Conservation (phyloP, 176 grass and related monocot genomes). For the Aegilops speltoides region DNA sequence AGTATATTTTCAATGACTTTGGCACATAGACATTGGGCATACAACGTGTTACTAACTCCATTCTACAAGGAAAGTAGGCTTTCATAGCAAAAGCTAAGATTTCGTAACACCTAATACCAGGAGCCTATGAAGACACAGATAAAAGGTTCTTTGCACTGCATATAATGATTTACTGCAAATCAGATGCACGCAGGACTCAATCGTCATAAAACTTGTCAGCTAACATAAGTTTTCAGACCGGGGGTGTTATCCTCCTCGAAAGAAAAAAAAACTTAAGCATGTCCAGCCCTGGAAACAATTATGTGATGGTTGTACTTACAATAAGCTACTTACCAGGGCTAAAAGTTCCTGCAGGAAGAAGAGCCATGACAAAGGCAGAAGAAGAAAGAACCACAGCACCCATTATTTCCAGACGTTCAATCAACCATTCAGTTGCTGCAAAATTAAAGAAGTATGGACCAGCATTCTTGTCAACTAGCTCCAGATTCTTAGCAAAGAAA, state of each 20-base stretch:
- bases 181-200: constrained; percentile 14
- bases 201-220: background rate
- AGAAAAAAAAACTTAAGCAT: background rate
- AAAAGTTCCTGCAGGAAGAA: constrained; percentile 86
- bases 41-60: background rate
- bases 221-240: background rate
- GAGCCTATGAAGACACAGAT: background rate
- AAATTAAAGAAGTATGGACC: constrained; percentile 88
- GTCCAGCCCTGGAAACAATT: background rate
- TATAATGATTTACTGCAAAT: background rate
- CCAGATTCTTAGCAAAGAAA: constrained; percentile 77
- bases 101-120: background rate
- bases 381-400: constrained; percentile 68
- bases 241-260: too few relatives aligned
- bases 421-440: constrained; percentile 84
- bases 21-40: background rate
- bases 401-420: constrained; percentile 79
- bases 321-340: constrained; percentile 56
- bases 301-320: background rate
- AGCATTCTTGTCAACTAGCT: constrained; percentile 83
- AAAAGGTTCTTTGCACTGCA: background rate
- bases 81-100: background rate
- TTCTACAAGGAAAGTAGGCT: background rate
- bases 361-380: constrained; percentile 73
- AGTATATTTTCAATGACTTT: background rate